Evolutionary conservation across 2,329 filamentous ascomycete species (phyloP).

Genomic region (Shiraia bambusicola): DNA sequence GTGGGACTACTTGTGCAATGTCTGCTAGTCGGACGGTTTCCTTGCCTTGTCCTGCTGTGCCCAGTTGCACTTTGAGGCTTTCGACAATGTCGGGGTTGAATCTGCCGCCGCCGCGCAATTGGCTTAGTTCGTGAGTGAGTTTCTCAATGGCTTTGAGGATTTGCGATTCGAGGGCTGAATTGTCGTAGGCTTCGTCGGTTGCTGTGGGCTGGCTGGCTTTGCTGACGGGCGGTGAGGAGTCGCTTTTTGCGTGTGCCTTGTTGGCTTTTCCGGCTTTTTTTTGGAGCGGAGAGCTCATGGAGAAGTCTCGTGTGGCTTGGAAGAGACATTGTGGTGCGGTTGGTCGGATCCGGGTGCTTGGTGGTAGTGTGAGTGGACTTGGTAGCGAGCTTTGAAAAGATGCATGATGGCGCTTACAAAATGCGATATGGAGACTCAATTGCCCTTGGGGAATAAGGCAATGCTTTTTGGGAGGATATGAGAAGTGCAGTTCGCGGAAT

Average conservation of each 20-base stretch:
- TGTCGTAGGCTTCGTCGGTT: conserved; percentile 61
- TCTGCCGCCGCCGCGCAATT: conserved; percentile 62
- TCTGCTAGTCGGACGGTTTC: conserved; percentile 59
- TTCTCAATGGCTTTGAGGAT: conserved; percentile 58
- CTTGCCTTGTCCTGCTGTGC: conserved; percentile 48
- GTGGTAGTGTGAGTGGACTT: conserved; percentile 13
- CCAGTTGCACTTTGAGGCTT: conserved; percentile 59
- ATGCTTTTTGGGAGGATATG: conserved; percentile 17
- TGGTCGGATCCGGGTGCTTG: conserved; percentile 8
- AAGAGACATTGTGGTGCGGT: conserved; percentile 11
- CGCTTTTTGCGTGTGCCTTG: conserved; percentile 39
- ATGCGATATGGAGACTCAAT: conserved; percentile 29
- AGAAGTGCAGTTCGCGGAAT: conserved; percentile 26
- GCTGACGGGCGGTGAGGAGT: conserved; percentile 35
- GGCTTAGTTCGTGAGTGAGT: conserved; percentile 62
- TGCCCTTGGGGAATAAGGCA: conserved; percentile 13
- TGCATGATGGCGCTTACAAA: conserved; percentile 22
- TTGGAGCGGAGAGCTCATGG: conserved; percentile 43
- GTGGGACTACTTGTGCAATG: conserved; percentile 67
- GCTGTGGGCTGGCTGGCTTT: conserved; percentile 31
- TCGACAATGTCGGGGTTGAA: conserved; percentile 65
- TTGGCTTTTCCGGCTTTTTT: conserved; percentile 60
- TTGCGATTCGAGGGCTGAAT: conserved; percentile 57
- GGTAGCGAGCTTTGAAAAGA: not conserved
- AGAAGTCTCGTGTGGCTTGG: conserved; percentile 41